phyloP scores from a whole-genome alignment of 371 early-diverging fungal genomes.

The Lichtheimia ramosa region DNA sequence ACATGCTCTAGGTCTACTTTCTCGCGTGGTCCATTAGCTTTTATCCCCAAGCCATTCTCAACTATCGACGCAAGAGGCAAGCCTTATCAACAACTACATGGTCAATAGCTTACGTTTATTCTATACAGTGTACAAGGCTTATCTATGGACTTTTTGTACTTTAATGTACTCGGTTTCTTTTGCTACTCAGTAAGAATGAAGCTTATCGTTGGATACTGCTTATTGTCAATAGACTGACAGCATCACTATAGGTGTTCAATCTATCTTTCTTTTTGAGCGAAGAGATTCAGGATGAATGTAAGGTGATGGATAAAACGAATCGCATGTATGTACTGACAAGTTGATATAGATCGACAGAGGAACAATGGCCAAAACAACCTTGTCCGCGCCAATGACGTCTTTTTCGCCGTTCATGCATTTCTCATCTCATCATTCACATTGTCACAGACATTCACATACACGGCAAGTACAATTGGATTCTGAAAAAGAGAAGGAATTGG shows the following conservation, averaged over 20 bases:
- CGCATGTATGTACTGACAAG: neutral
- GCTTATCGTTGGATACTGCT: slow-evolving; percentile 13
- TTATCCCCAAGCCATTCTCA: slow-evolving; percentile 40
- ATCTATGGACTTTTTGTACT: slow-evolving; percentile 87
- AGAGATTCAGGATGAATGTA: slow-evolving; percentile 73
- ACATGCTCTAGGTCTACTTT: slow-evolving; percentile 33
- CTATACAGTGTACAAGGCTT: slow-evolving; percentile 75
- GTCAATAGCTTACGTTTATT: no score
- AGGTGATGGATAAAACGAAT: neutral
- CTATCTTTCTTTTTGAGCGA: slow-evolving; percentile 68
- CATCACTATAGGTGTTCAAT: slow-evolving; percentile 63
- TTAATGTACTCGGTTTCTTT: slow-evolving; percentile 84
- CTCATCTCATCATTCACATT: slow-evolving; percentile 66
- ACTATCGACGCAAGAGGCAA: slow-evolving; percentile 36
- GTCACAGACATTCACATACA: slow-evolving; percentile 74
- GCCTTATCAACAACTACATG: neutral
- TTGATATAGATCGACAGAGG: slow-evolving; percentile 28
- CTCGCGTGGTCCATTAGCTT: slow-evolving; percentile 47
- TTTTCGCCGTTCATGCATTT: slow-evolving; percentile 87
- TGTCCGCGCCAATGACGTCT: slow-evolving; percentile 86
- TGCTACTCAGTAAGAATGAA: slow-evolving; percentile 69
- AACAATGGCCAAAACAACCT: slow-evolving; percentile 70
- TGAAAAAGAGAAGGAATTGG: neutral
- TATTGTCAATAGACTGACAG: slow-evolving; percentile 60
- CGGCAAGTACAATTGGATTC: slow-evolving; percentile 39